A percentile compares a stretch with the other conserved stretches of the same genome.
Evolutionary conservation across 306 rosid genomes (phyloP).

Genomic region (Urtica urens): DNA sequence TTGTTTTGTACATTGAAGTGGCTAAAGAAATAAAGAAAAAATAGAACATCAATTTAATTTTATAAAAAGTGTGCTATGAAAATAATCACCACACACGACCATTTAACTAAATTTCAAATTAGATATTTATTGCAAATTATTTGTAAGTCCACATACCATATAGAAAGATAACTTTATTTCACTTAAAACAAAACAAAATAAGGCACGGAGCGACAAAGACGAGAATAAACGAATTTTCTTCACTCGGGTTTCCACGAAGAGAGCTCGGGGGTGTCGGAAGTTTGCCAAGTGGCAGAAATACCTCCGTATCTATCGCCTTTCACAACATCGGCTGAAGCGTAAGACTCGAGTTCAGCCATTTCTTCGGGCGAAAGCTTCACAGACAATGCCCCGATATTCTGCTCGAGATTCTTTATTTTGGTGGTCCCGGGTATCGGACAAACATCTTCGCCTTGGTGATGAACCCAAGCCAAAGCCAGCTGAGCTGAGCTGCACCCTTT

Average conservation of each 20-base stretch:
- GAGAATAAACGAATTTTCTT: background rate
- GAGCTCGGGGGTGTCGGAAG: conserved; percentile 42
- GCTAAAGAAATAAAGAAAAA: no score
- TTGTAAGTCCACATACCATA: no score
- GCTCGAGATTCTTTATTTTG: conserved; percentile 40
- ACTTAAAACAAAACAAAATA: no score
- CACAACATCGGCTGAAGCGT: conserved; percentile 26
- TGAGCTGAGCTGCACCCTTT: conserved; percentile 56
- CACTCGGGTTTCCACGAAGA: conserved; percentile 36
- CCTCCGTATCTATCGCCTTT: conserved; percentile 31
- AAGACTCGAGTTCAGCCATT: conserved; percentile 45
- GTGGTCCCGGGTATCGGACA: conserved; percentile 82
- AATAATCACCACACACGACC: no score
- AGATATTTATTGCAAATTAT: no score
- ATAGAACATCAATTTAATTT: no score
- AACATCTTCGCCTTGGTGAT: conserved; percentile 55
- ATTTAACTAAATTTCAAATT: no score
- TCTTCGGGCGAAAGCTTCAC: conserved; percentile 54
- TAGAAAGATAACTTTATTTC: no score
- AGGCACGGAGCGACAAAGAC: no score
- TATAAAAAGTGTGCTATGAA: no score
- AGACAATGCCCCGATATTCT: conserved; percentile 50
- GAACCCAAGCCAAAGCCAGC: conserved; percentile 57
- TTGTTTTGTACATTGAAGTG: no score
- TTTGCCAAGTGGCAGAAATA: conserved; percentile 19